These are phyloP conservation scores for Diaporthe sp. DNA, from an alignment of 2,329 filamentous ascomycete species.

Conservation along the genomic window DNA sequence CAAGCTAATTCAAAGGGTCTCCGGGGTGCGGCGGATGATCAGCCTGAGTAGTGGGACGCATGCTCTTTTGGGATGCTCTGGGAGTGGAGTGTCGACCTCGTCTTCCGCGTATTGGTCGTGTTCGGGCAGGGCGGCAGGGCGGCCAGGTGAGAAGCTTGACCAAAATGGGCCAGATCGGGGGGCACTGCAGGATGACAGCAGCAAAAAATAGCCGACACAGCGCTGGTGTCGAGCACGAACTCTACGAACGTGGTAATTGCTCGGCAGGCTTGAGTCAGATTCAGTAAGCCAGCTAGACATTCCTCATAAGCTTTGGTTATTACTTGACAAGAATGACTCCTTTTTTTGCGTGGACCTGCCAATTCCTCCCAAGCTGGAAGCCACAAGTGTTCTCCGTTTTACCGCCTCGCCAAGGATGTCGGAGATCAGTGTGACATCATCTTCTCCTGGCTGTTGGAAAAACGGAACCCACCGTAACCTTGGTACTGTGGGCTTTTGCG, in stretches of 20 bases:
- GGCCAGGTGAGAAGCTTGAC: neutral
- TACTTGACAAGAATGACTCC: neutral
- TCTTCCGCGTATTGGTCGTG: conserved; percentile 11
- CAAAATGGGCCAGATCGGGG: neutral
- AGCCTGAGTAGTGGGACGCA: neutral
- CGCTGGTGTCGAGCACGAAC: neutral
- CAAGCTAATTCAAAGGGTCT: conserved; percentile 8
- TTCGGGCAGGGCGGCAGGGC: conserved; percentile 13
- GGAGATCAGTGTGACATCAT: conserved; percentile 19
- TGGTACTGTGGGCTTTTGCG: neutral
- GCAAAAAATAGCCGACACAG: neutral
- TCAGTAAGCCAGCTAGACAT: neutral
- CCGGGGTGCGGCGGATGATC: conserved; percentile 19
- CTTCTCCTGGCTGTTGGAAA: neutral
- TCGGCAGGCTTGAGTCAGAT: neutral
- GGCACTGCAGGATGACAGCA: neutral
- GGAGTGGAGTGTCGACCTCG: neutral
- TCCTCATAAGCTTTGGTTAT: neutral
- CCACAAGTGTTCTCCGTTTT: conserved; percentile 10
- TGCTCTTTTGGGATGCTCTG: conserved; percentile 9
- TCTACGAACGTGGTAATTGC: neutral
- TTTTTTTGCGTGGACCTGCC: conserved; percentile 4
- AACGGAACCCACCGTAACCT: neutral
- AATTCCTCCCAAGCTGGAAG: neutral
- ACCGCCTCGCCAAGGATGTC: neutral